Percentiles rank a stretch among this genome's conserved stretches.
phyloP scores from a whole-genome alignment of 2,329 filamentous ascomycete species.

The Coniochaeta sp. region DNA sequence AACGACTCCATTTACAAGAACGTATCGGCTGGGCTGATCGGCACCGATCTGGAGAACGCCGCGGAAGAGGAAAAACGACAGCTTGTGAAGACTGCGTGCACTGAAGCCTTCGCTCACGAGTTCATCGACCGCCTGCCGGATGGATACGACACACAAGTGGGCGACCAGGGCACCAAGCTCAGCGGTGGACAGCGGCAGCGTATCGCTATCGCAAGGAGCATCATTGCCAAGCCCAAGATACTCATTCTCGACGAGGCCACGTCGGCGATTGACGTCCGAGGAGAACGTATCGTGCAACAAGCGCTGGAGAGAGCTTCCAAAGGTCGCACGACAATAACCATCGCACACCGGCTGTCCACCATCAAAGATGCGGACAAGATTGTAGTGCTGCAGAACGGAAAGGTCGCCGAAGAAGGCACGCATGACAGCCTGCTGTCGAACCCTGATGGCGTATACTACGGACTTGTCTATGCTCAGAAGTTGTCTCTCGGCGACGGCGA shows the following conservation, averaged over 20 bases:
- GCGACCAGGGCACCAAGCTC: constrained; percentile 69
- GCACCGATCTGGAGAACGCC: constrained; percentile 29
- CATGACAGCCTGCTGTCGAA: constrained; percentile 62
- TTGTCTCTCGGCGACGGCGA: constrained; percentile 46
- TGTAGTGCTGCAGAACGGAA: constrained; percentile 65
- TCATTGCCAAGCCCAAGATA: constrained; percentile 57
- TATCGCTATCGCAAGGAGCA: constrained; percentile 61
- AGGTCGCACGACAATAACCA: constrained; percentile 62
- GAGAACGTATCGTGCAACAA: constrained; percentile 51
- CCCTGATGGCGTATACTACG: constrained; percentile 54
- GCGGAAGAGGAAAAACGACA: constrained; percentile 36
- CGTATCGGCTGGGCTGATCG: constrained; percentile 41
- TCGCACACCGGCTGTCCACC: constrained; percentile 68
- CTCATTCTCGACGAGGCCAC: constrained; percentile 70
- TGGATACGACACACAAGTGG: constrained; percentile 65
- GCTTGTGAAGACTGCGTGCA: constrained; percentile 57
- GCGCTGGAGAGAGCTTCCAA: constrained; percentile 59
- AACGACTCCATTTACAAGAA: constrained; percentile 44
- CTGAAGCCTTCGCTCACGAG: constrained; percentile 62
- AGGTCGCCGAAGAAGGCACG: constrained; percentile 65
- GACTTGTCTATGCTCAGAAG: constrained; percentile 58
- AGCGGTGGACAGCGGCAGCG: constrained; percentile 71
- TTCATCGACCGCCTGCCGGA: constrained; percentile 58
- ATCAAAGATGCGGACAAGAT: constrained; percentile 75
- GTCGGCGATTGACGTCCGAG: constrained; percentile 54